Conservation (phyloP, 2,329 filamentous ascomycete species). For the Lasiodiplodia sp. region DNA sequence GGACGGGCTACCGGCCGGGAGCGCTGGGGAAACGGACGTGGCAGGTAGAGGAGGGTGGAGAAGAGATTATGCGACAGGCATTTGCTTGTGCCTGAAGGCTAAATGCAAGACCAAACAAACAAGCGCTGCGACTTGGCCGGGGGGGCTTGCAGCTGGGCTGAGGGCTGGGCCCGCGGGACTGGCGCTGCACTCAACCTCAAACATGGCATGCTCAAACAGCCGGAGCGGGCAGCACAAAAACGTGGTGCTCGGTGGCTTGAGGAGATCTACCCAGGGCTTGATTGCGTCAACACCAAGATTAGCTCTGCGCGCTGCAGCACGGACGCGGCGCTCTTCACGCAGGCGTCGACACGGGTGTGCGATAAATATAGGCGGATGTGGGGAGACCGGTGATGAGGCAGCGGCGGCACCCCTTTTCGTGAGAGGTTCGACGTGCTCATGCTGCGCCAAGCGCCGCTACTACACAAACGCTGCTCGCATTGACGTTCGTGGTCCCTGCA, state of each 20-base stretch:
- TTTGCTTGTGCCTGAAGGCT: conserved; percentile 23
- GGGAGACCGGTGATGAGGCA: conserved; percentile 17
- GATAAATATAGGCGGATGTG: conserved; percentile 29
- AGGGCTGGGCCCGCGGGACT: conserved; percentile 8
- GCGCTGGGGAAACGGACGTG: conserved; percentile 3
- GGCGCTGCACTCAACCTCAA: conserved; percentile 21
- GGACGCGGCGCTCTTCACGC: conserved; percentile 21
- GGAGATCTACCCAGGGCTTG: conserved; percentile 20
- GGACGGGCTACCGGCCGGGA: neutral
- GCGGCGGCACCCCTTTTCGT: conserved; percentile 19
- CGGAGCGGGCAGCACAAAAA: conserved; percentile 17
- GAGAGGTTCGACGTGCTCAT: conserved; percentile 11
- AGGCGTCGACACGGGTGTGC: conserved; percentile 12
- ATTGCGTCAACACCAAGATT: conserved; percentile 27
- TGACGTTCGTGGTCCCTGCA: conserved; percentile 20
- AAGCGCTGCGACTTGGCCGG: neutral
- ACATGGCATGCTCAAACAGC: conserved; percentile 25
- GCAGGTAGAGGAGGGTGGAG: conserved; percentile 19
- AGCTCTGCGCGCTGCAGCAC: conserved; percentile 12
- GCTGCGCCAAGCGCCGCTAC: conserved; percentile 23
- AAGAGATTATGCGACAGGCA: conserved; percentile 19
- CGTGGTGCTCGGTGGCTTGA: conserved; percentile 28
- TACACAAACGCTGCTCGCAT: conserved; percentile 4
- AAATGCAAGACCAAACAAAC: conserved; percentile 26
- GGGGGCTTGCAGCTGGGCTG: conserved; percentile 3